Conservation (phyloP, 139 green algal genomes). For the Haematococcus lacustris region DNA sequence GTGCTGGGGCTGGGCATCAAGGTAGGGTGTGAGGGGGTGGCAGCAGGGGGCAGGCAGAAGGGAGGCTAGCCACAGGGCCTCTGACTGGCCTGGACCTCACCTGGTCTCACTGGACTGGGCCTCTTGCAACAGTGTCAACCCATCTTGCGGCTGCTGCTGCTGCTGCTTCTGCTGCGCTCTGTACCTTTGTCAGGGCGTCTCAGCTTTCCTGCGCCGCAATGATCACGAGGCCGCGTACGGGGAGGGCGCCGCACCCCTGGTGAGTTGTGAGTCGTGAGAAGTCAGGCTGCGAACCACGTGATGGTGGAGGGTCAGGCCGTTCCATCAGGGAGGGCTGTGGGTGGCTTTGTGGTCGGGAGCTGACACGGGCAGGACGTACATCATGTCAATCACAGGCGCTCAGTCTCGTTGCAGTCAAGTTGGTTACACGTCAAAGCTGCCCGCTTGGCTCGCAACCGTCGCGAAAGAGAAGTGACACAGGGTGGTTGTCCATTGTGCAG, state of each 20-base stretch:
- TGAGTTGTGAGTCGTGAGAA: not conserved
- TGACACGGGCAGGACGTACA: not conserved
- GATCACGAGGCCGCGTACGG: constrained; percentile 28
- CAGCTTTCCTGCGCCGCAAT: constrained; percentile 47
- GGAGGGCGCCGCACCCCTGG: constrained; percentile 13
- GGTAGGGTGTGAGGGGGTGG: no score
- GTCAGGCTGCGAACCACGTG: not conserved
- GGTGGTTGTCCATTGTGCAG: not conserved
- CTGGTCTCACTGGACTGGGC: no score
- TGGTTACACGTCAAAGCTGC: not conserved
- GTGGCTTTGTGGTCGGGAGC: not conserved
- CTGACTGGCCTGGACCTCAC: no score
- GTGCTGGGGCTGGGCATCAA: constrained; percentile 73
- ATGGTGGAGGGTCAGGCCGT: not conserved
- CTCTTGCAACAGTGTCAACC: no score
- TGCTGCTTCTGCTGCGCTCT: no score
- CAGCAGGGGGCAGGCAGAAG: no score
- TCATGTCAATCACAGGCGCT: not conserved
- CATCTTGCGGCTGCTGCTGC: no score
- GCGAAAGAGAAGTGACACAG: not conserved
- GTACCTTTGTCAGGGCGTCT: constrained; percentile 54
- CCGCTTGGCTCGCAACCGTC: not conserved
- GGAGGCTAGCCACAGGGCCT: no score
- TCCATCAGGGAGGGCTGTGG: not conserved
- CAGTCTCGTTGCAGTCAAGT: not conserved